phyloP scores from a whole-genome alignment of 2,329 filamentous ascomycete species.

The Pseudogymnoascus sp. region DNA sequence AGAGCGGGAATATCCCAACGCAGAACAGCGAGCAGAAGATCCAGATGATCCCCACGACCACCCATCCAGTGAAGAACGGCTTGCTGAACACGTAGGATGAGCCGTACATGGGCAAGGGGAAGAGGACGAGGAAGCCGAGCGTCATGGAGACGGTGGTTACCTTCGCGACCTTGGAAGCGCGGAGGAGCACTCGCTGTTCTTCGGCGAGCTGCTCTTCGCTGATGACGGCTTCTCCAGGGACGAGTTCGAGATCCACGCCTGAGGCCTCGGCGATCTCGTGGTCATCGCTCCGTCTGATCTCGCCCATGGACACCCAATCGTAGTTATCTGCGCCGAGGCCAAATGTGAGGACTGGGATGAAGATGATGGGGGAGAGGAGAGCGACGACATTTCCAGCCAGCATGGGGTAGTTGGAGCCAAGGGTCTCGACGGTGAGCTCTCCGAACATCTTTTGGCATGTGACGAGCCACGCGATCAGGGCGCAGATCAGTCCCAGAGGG shows the following conservation, averaged over 20 bases:
- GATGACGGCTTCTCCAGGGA: conserved; percentile 41
- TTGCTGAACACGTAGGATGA: conserved; percentile 73
- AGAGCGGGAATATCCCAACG: conserved; percentile 75
- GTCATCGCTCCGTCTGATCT: conserved; percentile 73
- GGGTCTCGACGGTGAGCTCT: conserved; percentile 61
- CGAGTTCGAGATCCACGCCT: conserved; percentile 56
- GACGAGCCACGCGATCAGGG: conserved; percentile 70
- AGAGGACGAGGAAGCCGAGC: conserved; percentile 66
- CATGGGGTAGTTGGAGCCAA: conserved; percentile 83
- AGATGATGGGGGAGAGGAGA: conserved; percentile 65
- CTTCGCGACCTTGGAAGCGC: conserved; percentile 43
- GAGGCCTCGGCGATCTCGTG: conserved; percentile 58
- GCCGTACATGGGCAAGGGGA: conserved; percentile 91
- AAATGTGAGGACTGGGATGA: conserved; percentile 71
- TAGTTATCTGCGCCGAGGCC: conserved; percentile 59
- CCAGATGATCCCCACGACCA: conserved; percentile 71
- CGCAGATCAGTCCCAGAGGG: conserved; percentile 58
- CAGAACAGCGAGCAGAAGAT: conserved; percentile 64
- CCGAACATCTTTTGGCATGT: conserved; percentile 65
- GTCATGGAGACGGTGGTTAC: conserved; percentile 54
- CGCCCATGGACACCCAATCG: conserved; percentile 77
- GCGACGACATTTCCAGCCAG: conserved; percentile 79
- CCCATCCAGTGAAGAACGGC: conserved; percentile 76
- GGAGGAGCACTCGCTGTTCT: conserved; percentile 42
- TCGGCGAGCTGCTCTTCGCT: conserved; percentile 34